Evolutionary conservation across 2,329 filamentous ascomycete genomes (phyloP).

Genomic region (Moelleriella libera): DNA sequence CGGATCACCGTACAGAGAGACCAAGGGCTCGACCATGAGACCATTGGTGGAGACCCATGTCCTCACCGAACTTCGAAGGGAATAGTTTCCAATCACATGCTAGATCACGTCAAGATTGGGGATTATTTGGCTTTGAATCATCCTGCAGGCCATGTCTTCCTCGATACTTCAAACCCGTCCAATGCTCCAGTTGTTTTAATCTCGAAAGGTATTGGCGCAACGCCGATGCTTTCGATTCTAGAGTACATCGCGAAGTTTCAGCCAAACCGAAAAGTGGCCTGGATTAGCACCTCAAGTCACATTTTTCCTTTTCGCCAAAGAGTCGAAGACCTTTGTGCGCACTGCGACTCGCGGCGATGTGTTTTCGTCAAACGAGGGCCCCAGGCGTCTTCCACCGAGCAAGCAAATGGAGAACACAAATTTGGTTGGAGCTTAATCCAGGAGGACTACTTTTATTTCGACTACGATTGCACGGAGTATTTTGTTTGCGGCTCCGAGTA

Average conservation of each 20-base stretch:
- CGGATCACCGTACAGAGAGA: conserved; percentile 61
- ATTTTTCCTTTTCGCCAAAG: conserved; percentile 39
- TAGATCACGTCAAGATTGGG: conserved; percentile 46
- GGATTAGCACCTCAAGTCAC: conserved; percentile 42
- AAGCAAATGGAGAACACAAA: conserved; percentile 20
- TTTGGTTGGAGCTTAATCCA: conserved; percentile 20
- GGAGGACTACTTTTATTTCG: conserved; percentile 28
- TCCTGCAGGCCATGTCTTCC: conserved; percentile 48
- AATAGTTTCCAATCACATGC: conserved; percentile 55
- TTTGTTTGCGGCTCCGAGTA: conserved; percentile 39
- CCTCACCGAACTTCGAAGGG: conserved; percentile 36
- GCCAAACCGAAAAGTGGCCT: conserved; percentile 35
- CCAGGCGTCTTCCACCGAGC: conserved; percentile 13
- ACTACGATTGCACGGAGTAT: conserved; percentile 32
- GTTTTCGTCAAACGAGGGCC: too few relatives aligned
- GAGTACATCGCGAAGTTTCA: conserved; percentile 34
- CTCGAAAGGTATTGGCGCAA: conserved; percentile 45
- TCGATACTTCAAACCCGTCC: conserved; percentile 25
- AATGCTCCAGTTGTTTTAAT: conserved; percentile 42
- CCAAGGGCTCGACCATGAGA: conserved; percentile 25
- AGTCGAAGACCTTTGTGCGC: conserved; percentile 23
- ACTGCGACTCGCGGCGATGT: too few relatives aligned
- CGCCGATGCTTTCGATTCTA: conserved; percentile 46
- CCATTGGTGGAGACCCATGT: conserved; percentile 8
- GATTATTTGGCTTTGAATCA: conserved; percentile 52